Percentiles rank a stretch among this genome's conserved stretches.
Evolutionary conservation across 805 yeast genomes (phyloP).

Genomic region (Metschnikowia similis): DNA sequence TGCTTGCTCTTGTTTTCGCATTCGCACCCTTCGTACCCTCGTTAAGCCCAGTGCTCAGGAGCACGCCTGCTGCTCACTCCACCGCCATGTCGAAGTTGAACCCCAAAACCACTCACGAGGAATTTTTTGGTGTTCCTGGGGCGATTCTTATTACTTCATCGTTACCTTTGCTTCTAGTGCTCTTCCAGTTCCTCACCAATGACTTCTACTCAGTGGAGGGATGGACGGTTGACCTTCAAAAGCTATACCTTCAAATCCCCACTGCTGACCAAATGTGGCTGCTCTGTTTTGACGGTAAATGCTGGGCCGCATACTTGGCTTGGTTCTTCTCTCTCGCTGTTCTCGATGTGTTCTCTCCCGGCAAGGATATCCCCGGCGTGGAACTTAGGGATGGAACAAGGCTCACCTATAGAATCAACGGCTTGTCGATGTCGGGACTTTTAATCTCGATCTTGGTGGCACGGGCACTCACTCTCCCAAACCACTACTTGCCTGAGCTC

Average conservation of each 20-base stretch:
- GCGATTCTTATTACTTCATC: slow-evolving; percentile 61
- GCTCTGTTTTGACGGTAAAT: slow-evolving; percentile 38
- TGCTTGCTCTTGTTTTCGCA: slow-evolving; percentile 1
- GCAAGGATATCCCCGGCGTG: slow-evolving; percentile 59
- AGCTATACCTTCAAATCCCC: slow-evolving; percentile 36
- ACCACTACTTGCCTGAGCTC: slow-evolving; percentile 70
- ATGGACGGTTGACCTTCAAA: slow-evolving; percentile 35
- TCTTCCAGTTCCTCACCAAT: slow-evolving; percentile 60
- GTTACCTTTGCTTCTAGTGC: slow-evolving; percentile 59
- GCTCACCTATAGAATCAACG: slow-evolving; percentile 78
- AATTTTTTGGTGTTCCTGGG: slow-evolving; percentile 78
- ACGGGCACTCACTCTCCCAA: slow-evolving; percentile 46
- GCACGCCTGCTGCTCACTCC: not conserved
- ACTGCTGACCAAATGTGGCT: slow-evolving; percentile 19
- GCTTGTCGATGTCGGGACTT: slow-evolving; percentile 49
- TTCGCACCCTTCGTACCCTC: slow-evolving; percentile 1
- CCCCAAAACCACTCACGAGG: slow-evolving; percentile 67
- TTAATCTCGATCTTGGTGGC: slow-evolving; percentile 39
- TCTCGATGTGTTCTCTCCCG: slow-evolving; percentile 68
- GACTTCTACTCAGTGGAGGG: slow-evolving; percentile 53
- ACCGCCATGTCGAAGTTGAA: slow-evolving; percentile 42
- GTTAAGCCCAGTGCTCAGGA: not conserved
- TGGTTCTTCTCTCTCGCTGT: slow-evolving; percentile 71
- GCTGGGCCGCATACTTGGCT: slow-evolving; percentile 60
- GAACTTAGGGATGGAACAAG: slow-evolving; percentile 69